phyloP scores from a whole-genome alignment of 2,329 filamentous ascomycete genomes.

The Ophiognomonia clavigignenti-juglandacearum region DNA sequence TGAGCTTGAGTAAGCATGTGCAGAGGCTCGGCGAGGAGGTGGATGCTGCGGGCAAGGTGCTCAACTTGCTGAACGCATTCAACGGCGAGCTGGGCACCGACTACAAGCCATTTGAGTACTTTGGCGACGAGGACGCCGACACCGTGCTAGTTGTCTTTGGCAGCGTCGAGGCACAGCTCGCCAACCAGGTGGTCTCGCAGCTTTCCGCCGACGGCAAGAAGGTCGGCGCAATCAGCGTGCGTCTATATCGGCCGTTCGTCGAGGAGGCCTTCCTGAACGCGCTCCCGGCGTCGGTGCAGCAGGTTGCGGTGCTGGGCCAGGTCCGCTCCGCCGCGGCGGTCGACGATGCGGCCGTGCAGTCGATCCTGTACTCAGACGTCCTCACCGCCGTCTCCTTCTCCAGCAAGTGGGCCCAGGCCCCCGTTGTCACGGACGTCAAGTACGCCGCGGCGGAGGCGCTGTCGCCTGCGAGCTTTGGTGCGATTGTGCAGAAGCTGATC shows the following conservation, averaged over 20 bases:
- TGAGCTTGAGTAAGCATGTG: constrained; percentile 56
- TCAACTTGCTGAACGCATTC: constrained; percentile 66
- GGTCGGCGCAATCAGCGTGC: constrained; percentile 85
- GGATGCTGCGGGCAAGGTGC: constrained; percentile 65
- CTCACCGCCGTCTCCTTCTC: constrained; percentile 80
- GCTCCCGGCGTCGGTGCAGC: constrained; percentile 70
- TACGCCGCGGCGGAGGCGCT: constrained; percentile 66
- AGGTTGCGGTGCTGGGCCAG: constrained; percentile 83
- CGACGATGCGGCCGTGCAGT: constrained; percentile 70
- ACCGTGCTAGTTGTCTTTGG: constrained; percentile 89
- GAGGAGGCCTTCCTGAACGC: constrained; percentile 88
- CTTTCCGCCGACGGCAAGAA: constrained; percentile 69
- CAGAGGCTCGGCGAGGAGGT: constrained; percentile 62
- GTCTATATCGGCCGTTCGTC: constrained; percentile 90
- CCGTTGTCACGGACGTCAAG: constrained; percentile 76
- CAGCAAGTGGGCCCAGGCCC: constrained; percentile 57
- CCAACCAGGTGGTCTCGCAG: constrained; percentile 71
- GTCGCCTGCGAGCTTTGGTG: constrained; percentile 49
- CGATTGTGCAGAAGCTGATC: constrained; percentile 44
- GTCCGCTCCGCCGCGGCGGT: constrained; percentile 70
- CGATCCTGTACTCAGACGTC: constrained; percentile 88
- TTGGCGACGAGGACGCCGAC: constrained; percentile 74
- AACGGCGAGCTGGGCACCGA: constrained; percentile 92
- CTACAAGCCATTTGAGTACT: constrained; percentile 91
- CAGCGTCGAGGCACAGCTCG: constrained; percentile 81